Conservation (phyloP, 208 protist species). For the Trypanosoma mega region DNA sequence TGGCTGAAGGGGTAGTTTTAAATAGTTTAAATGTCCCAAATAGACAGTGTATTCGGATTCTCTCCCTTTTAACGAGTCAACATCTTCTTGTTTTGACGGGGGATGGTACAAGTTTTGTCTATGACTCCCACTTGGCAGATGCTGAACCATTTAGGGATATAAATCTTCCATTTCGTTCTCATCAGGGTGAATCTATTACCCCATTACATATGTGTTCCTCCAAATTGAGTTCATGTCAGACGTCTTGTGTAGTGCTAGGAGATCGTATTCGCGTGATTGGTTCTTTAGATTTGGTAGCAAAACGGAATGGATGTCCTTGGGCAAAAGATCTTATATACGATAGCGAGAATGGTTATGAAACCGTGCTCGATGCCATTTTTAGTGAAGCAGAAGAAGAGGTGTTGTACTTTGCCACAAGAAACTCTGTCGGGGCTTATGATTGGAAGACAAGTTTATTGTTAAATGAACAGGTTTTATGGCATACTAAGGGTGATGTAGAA, state of each 20-base stretch:
- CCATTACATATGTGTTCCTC: conserved; percentile 32
- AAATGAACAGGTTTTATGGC: conserved; percentile 75
- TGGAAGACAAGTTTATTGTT: conserved; percentile 70
- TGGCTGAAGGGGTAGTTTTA: conserved; percentile 56
- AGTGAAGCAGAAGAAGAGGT: conserved; percentile 74
- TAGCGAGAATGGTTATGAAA: conserved; percentile 51
- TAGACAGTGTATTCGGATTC: conserved; percentile 32
- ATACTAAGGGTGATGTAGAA: conserved; percentile 51
- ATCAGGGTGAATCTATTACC: background rate
- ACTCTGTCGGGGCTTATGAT: conserved; percentile 75
- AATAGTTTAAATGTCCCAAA: conserved; percentile 51
- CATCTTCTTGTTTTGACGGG: conserved; percentile 62
- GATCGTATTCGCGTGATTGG: conserved; percentile 64
- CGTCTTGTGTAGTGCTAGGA: conserved; percentile 56
- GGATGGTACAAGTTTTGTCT: conserved; percentile 57
- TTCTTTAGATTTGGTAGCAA: conserved; percentile 21
- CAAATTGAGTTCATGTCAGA: conserved; percentile 37
- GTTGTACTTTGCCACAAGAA: conserved; percentile 70
- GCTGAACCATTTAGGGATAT: conserved; percentile 23
- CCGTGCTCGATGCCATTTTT: conserved; percentile 78
- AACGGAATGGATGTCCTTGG: conserved; percentile 1
- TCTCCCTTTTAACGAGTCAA: conserved; percentile 48
- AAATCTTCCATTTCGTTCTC: conserved; percentile 10
- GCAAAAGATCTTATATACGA: conserved; percentile 73
- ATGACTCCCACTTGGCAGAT: conserved; percentile 58